These are phyloP conservation scores for Chlorella vulgaris DNA, from an alignment of 139 green algal genomes.

Conservation along the genomic window DNA sequence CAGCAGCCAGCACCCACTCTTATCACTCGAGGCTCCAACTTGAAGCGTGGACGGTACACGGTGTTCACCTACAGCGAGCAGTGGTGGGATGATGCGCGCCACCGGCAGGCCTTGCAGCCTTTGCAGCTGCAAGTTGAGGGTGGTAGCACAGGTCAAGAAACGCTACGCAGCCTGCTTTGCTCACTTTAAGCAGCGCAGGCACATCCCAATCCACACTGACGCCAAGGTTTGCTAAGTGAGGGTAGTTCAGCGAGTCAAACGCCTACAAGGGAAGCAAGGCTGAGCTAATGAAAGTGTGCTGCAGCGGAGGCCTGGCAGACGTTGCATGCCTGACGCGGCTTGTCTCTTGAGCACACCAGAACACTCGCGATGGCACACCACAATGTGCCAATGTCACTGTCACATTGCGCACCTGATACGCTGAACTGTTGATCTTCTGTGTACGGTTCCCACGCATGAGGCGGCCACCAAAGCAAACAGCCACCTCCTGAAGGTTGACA, in stretches of 20 bases:
- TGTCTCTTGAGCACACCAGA: not conserved
- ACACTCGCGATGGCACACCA: not conserved
- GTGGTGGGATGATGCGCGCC: not conserved
- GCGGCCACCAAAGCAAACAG: constrained; percentile 88
- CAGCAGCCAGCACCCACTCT: constrained; percentile 48
- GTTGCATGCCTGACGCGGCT: too few relatives aligned
- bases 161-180: too few relatives aligned
- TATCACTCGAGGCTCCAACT: constrained; percentile 81
- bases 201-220: constrained; percentile 76
- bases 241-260: constrained; percentile 77
- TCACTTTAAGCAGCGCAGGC: constrained; percentile 51
- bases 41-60: constrained; percentile 79
- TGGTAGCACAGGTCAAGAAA: not conserved
- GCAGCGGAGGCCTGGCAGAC: too few relatives aligned
- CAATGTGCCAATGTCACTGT: not conserved
- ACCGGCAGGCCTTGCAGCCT: too few relatives aligned
- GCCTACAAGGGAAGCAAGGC: constrained; percentile 42
- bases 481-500: constrained; percentile 71
- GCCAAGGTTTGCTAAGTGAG: constrained; percentile 80
- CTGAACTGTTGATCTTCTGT: constrained; percentile 69
- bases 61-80: constrained; percentile 49
- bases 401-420: constrained; percentile 45
- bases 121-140: too few relatives aligned
- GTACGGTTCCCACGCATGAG: constrained; percentile 89
- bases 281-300: too few relatives aligned